A percentile compares a stretch with the other conserved stretches of the same genome.
Evolutionary conservation across 1,284 basidiomycete genomes (phyloP).

Genomic region (Cerrena zonata): DNA sequence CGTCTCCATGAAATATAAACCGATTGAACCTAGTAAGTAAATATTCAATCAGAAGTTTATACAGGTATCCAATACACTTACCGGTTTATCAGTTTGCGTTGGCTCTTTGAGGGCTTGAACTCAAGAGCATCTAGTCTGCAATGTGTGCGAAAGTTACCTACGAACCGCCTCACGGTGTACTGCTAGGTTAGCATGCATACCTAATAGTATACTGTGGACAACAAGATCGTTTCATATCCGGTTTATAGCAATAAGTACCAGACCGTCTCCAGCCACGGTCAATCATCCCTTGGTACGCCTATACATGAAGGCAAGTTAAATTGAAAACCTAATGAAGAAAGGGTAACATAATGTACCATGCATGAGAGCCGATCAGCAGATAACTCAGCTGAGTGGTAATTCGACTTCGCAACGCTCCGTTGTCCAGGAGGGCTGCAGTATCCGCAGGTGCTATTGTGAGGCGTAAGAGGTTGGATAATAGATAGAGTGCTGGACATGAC

Average conservation of each 20-base stretch:
- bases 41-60: too few relatives aligned
- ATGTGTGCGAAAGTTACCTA: too few relatives aligned
- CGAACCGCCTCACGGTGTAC: too few relatives aligned
- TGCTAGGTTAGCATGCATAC: conserved; percentile 32
- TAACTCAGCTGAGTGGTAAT: conserved; percentile 31
- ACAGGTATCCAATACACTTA: conserved; percentile 29
- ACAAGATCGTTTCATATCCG: conserved; percentile 76
- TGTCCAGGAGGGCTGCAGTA: conserved; percentile 37
- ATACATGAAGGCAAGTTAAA: conserved; percentile 1
- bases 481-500: conserved; percentile 9
- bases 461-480: conserved; percentile 20
- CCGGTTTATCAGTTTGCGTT: conserved; percentile 73
- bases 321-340: neutral
- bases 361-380: conserved; percentile 41
- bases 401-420: conserved; percentile 30
- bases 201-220: conserved; percentile 92
- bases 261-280: conserved; percentile 87
- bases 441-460: conserved; percentile 32
- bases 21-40: conserved; percentile 79
- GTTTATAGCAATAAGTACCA: conserved; percentile 78
- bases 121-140: conserved; percentile 62
- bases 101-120: conserved; percentile 77
- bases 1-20: conserved; percentile 51
- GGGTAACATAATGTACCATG: conserved; percentile 33
- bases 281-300: conserved; percentile 78